phyloP scores from a whole-genome alignment of 73 alveolate genomes.

The Urostyla sp. region DNA sequence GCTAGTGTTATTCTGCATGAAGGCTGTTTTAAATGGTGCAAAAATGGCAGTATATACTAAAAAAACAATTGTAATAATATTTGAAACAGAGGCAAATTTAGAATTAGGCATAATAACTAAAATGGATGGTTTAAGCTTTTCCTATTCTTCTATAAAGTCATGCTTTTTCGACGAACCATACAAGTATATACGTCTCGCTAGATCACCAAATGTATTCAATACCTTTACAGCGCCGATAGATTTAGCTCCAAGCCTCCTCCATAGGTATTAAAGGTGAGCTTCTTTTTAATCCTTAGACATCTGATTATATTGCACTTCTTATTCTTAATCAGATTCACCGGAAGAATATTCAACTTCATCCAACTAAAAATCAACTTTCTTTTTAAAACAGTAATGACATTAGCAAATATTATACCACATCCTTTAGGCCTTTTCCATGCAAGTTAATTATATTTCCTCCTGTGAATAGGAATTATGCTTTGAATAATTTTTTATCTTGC shows the following conservation, averaged over 20 bases:
- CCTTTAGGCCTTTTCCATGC: too few species aligned
- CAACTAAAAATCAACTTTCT: too few species aligned
- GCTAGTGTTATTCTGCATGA: conserved; percentile 50
- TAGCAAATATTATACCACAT: too few species aligned
- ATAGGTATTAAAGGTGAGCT: not conserved
- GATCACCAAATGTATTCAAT: conserved; percentile 49
- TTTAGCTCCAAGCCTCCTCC: conserved; percentile 34
- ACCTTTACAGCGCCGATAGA: conserved; percentile 62
- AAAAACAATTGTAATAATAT: conserved; percentile 53
- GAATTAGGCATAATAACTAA: conserved; percentile 61
- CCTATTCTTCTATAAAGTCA: conserved; percentile 46
- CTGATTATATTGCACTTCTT: not conserved
- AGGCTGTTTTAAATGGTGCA: conserved; percentile 61
- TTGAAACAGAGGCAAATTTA: conserved; percentile 39
- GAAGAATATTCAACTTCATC: conserved; percentile 7
- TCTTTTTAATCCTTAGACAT: conserved; percentile 1
- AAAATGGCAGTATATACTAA: conserved; percentile 66
- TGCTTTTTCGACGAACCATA: conserved; percentile 64
- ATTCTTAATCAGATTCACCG: conserved; percentile 24
- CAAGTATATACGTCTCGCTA: conserved; percentile 49
- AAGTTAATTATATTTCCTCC: too few species aligned
- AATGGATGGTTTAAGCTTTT: conserved; percentile 24
- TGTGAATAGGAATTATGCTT: too few species aligned
- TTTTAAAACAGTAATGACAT: too few species aligned
- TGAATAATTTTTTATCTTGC: too few species aligned